Evolutionary conservation across 305 asterid genomes (phyloP), one percentile per base, ranked within the genome.

Genomic region (Fraxinus sp.): DNA sequence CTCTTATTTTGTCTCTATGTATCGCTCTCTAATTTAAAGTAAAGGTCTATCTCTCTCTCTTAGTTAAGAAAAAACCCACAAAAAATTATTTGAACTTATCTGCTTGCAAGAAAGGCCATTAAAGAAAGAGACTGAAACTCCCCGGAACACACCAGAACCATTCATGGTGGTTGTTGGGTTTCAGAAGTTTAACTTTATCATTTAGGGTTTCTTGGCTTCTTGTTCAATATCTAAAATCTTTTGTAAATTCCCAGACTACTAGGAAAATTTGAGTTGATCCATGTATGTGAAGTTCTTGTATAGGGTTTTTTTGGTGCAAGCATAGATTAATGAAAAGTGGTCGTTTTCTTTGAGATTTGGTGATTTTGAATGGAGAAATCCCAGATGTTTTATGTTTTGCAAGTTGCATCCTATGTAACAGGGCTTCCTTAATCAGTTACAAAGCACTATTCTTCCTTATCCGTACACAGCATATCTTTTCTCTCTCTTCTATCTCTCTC

Each of bases 361-460:
- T 18, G 28, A 62, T 18, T 57, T 57, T n/a, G 68, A 18, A 35
- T 28, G 14, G 46, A 57, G 68, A 76, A 80, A 64, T 13, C 75
- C 74, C 94, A 91, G 92, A 94, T 90, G 87, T 73, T 91, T 86
- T 91, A 84, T 92, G 98, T 92, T 88, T 85, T 83, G 86, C 89
- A 70, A 78, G 66, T 49, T 71, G 77, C 26, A 62, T 83, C 68
- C 68, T 18, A 18, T 57, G 68, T 20, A 75, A 72, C 71, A 87
- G 85, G 83, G 91, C 87, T 89, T 90, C 97, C 91, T 91, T 86
- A 88, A 88, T 88, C 92, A 80, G 88, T 84, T 83, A 83, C 91
- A 86, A 84, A 76, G 4, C 79, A 26, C 78, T 55, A n/a, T 10
- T 37, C 84, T 79, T 83, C 83, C 85, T 77, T 83, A 70, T 86